These are phyloP conservation scores for Aureococcus anophagefferens DNA, from an alignment of 108 stramenopile species.

Conservation along the genomic window DNA sequence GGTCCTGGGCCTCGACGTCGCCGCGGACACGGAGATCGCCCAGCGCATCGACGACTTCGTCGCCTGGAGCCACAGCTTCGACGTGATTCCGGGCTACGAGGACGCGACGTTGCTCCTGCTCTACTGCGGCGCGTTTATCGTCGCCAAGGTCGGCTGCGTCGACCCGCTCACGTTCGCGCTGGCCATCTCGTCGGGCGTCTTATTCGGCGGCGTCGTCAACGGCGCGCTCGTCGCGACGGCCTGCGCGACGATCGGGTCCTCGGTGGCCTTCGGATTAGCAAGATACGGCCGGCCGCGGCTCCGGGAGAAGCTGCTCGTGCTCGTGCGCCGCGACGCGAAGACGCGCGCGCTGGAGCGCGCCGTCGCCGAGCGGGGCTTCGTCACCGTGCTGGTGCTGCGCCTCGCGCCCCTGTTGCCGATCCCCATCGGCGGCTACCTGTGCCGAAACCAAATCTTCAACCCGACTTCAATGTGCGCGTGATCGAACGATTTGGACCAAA, in stretches of 20 bases:
- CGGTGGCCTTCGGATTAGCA: constrained; percentile 61
- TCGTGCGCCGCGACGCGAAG: constrained; percentile 26
- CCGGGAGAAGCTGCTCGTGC: constrained; percentile 17
- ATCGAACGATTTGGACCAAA: too few relatives aligned
- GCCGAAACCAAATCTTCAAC: too few relatives aligned
- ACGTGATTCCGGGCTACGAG: constrained; percentile 11
- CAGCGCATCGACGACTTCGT: constrained; percentile 58
- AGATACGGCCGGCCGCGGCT: constrained; percentile 15
- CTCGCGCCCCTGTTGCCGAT: constrained; percentile 84
- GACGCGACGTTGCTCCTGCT: constrained; percentile 29
- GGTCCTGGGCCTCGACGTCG: constrained; percentile 71
- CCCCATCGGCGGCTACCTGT: constrained; percentile 71
- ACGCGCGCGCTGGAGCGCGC: constrained; percentile 80
- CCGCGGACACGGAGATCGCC: constrained; percentile 61
- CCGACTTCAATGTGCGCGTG: too few relatives aligned
- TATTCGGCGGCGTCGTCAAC: constrained; percentile 80
- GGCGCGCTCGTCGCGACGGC: constrained; percentile 66
- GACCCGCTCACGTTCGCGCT: constrained; percentile 69
- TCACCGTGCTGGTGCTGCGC: constrained; percentile 79
- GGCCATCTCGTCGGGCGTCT: constrained; percentile 67
- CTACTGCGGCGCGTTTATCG: constrained; percentile 62
- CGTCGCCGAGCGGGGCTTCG: constrained; percentile 73
- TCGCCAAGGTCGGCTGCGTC: constrained; percentile 65
- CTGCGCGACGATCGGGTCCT: constrained; percentile 68
- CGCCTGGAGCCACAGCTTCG: constrained; percentile 43